These are phyloP conservation scores for Jaminaea rosea DNA, from an alignment of 1,284 basidiomycete genomes.

Conservation along the genomic window DNA sequence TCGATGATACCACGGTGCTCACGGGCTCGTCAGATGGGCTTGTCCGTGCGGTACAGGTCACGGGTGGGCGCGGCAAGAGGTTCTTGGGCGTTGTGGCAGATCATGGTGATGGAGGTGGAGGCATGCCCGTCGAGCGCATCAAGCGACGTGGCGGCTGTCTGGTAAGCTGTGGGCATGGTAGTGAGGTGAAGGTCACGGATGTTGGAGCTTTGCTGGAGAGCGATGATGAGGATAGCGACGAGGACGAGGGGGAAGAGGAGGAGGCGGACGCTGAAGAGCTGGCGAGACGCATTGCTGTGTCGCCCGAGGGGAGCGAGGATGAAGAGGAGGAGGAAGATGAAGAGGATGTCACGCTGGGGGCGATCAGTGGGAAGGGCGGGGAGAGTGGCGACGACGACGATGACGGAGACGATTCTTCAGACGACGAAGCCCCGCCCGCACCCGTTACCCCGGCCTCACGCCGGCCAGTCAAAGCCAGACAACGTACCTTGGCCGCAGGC, in stretches of 20 bases:
- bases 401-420: conserved; percentile 2
- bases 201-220: conserved; percentile 57
- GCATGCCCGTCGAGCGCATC: conserved; percentile 77
- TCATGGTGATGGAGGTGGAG: conserved; percentile 62
- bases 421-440: too few species aligned
- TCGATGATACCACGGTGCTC: conserved; percentile 61
- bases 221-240: conserved; percentile 19
- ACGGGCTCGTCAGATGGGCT: conserved; percentile 90
- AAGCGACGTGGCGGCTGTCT: conserved; percentile 63
- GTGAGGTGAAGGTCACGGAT: conserved; percentile 74
- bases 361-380: neutral
- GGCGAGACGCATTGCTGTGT: neutral
- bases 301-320: neutral
- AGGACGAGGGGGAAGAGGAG: conserved; percentile 12
- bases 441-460: too few species aligned
- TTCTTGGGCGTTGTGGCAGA: conserved; percentile 81
- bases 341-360: too few species aligned
- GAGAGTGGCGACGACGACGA: conserved; percentile 3
- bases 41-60: conserved; percentile 78
- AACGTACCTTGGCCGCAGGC: neutral
- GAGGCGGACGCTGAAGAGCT: conserved; percentile 13
- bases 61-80: too few species aligned
- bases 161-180: conserved; percentile 87
- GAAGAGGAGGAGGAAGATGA: conserved; percentile 8
- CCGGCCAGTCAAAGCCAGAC: neutral